Evolutionary conservation across 2,329 filamentous ascomycete species (phyloP), one percentile per base, ranked within the genome.

Genomic region (Tympanopsis confertula): DNA sequence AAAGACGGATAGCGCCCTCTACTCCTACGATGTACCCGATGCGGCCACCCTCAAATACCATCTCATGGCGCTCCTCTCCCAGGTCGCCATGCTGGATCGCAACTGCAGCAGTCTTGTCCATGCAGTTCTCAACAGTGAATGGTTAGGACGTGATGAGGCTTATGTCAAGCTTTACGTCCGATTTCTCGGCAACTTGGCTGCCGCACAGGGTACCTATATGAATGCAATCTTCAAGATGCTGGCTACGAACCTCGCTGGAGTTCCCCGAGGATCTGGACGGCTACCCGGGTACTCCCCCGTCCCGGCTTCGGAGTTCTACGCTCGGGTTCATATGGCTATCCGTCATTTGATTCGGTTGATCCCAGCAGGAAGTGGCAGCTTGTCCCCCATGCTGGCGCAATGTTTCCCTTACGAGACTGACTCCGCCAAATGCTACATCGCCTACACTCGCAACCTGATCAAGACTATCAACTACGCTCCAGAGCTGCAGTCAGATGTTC

Each of bases 381-480:
- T 95, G 20, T 74, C 81, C 26, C 71, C 74, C 22, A 65, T 87
- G 36, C 58, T 94, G 28, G 61, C 71, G 36, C 58, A 65, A 36
- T 79, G 78, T 30, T 94, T 93, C 42, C 86, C 87, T 1, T 84
- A 78, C 42, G 70, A 82, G 36, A 80, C 80, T 44, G 85, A 94
- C 38, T 76, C 80, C 3, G 81, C 82, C 44, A 79, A 78, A 45
- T 69, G 75, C n/a, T 87, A 94, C 54, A 74, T 89, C 47, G 77
- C 80, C n/a, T 98, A 93, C 51, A 81, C 94, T 41, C 72, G 82
- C 49, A 94, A 96, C 53, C 65, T 96, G 7, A 65, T 96, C 19
- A 74, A 71, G 41, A 65, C 96, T 22, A 78, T 82, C 38, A 69
- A 77, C 36, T 94, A 94, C 52, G 75, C 82, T 2, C 80, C 86